Percentiles rank a stretch among this genome's conserved stretches.
Conservation (phyloP, 805 yeast species). For the Candida morakotiae region DNA sequence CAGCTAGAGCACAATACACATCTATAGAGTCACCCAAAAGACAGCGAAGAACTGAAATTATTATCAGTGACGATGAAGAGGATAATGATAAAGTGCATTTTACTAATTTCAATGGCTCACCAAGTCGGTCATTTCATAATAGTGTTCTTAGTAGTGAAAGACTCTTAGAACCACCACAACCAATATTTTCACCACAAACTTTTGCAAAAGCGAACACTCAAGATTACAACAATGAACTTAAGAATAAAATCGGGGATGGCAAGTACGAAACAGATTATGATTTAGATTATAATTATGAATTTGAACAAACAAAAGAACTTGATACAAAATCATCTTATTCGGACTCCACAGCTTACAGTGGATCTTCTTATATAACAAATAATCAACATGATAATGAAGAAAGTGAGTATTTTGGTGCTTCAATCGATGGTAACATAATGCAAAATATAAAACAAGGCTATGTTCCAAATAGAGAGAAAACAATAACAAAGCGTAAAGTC, state of each 20-base stretch:
- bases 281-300: constrained; percentile 27
- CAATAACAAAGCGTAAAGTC: constrained; percentile 68
- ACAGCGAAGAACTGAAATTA: constrained; percentile 42
- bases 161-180: constrained; percentile 60
- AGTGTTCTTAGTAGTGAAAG: constrained; percentile 43
- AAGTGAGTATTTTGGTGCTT: constrained; percentile 40
- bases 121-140: constrained; percentile 25
- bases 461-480: constrained; percentile 63
- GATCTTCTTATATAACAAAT: constrained; percentile 24
- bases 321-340: constrained; percentile 34
- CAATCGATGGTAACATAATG: constrained; percentile 46
- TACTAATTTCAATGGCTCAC: constrained; percentile 29
- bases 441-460: constrained; percentile 36
- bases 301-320: constrained; percentile 26
- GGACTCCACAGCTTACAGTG: constrained; percentile 31
- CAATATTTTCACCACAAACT: constrained; percentile 58
- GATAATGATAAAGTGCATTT: constrained; percentile 20
- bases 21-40: constrained; percentile 70
- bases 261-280: constrained; percentile 18
- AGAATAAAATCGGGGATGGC: not conserved
- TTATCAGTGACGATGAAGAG: constrained; percentile 36
- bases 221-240: not conserved
- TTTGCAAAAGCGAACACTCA: constrained; percentile 49
- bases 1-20: constrained; percentile 67
- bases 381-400: constrained; percentile 15